These are phyloP conservation scores for Trichoderma virens DNA, from an alignment of 495 filamentous ascomycete genomes.

Conservation along the genomic window DNA sequence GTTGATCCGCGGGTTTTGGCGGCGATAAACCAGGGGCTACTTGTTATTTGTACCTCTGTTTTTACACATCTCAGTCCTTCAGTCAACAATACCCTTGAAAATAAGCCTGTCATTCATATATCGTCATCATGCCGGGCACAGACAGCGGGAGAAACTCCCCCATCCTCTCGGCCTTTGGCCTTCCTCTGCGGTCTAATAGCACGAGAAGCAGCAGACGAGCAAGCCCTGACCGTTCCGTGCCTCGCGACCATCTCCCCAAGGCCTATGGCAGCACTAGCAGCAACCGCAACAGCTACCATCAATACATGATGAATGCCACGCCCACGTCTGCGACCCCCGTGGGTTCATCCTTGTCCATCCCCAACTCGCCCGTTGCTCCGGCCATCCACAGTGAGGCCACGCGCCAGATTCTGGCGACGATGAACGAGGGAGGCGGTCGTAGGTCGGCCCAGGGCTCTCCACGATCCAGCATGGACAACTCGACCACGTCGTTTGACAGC, in stretches of 20 bases:
- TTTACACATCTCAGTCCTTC: too few relatives aligned
- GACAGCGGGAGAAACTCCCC: not conserved
- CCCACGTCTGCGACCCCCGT: not conserved
- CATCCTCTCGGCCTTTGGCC: slow-evolving; percentile 2
- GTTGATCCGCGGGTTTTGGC: too few relatives aligned
- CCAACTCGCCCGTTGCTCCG: not conserved
- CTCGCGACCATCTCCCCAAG: not conserved
- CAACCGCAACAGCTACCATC: slow-evolving; percentile 1
- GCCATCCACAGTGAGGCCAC: slow-evolving; percentile 3
- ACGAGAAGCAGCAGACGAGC: not conserved
- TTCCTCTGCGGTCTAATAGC: not conserved
- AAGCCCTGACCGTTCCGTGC: not conserved
- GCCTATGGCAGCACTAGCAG: not conserved
- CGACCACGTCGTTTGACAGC: slow-evolving; percentile 4
- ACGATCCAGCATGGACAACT: not conserved
- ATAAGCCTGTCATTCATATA: not conserved
- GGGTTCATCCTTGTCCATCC: not conserved
- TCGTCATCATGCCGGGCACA: not conserved
- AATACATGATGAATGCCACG: not conserved
- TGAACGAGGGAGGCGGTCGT: slow-evolving; percentile 18
- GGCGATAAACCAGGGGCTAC: too few relatives aligned
- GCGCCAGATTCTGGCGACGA: slow-evolving; percentile 18
- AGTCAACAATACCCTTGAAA: too few relatives aligned
- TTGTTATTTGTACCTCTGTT: too few relatives aligned
- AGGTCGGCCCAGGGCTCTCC: slow-evolving; percentile 18